These are phyloP conservation scores for Pseudozyma pruni DNA, from an alignment of 1,284 basidiomycete genomes.

Conservation along the genomic window DNA sequence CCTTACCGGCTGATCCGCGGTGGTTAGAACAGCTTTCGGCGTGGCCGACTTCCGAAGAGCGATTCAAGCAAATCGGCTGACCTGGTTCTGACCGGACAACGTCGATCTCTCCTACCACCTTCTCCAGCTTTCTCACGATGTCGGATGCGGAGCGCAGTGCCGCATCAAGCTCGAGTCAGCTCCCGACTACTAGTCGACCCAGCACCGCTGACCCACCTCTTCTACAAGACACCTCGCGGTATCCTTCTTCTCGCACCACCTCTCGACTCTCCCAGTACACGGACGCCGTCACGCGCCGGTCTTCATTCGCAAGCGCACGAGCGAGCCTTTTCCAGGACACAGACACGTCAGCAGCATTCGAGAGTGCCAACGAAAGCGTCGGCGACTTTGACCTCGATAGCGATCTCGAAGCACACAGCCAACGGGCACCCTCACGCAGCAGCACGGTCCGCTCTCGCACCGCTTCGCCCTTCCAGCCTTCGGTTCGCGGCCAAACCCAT, in stretches of 20 bases:
- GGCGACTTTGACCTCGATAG: slow-evolving; percentile 22
- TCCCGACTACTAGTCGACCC: neutral
- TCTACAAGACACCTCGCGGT: neutral
- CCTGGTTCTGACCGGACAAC: too few relatives aligned
- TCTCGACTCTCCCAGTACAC: slow-evolving; percentile 33
- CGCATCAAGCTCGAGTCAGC: slow-evolving; percentile 6
- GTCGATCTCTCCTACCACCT: too few relatives aligned
- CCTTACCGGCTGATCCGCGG: too few relatives aligned
- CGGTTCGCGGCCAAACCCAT: slow-evolving; percentile 8
- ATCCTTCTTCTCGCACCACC: slow-evolving; percentile 20
- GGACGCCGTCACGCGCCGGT: slow-evolving; percentile 26
- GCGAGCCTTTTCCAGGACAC: slow-evolving; percentile 39
- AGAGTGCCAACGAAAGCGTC: slow-evolving; percentile 15
- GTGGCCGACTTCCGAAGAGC: too few relatives aligned
- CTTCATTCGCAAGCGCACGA: slow-evolving; percentile 34
- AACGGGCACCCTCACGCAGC: slow-evolving; percentile 9
- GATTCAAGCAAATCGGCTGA: too few relatives aligned
- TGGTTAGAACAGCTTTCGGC: too few relatives aligned
- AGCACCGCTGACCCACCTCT: slow-evolving; percentile 8
- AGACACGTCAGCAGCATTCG: slow-evolving; percentile 20
- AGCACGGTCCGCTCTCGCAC: slow-evolving; percentile 16
- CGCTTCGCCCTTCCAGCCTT: slow-evolving; percentile 11
- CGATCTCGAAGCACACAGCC: slow-evolving; percentile 18
- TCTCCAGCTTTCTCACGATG: too few relatives aligned
- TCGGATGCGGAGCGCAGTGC: slow-evolving; percentile 8